A percentile compares a stretch with the other conserved stretches of the same genome.
Evolutionary conservation across 1,284 basidiomycete genomes (phyloP).

Genomic region (Cryptococcus hybrid): DNA sequence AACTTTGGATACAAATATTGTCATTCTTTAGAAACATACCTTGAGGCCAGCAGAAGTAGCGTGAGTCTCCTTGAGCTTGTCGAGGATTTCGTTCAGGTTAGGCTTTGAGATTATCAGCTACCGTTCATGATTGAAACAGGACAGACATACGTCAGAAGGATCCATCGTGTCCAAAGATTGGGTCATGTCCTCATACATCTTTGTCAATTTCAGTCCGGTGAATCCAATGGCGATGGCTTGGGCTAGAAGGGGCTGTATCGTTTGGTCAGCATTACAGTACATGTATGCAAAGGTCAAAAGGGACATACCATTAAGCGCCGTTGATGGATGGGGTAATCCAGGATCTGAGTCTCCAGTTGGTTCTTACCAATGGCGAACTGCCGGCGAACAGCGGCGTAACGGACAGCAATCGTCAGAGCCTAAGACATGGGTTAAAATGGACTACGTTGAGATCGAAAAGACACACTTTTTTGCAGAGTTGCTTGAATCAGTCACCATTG

Average conservation of each 20-base stretch:
- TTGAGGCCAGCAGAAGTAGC: conserved; percentile 58
- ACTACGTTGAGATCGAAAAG: background rate
- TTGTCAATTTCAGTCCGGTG: conserved; percentile 52
- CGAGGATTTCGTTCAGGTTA: conserved; percentile 45
- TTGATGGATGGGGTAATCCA: conserved; percentile 62
- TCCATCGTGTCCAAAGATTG: conserved; percentile 56
- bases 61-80: conserved; percentile 60
- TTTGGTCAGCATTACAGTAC: background rate
- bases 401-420: conserved; percentile 57
- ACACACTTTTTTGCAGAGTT: conserved; percentile 56
- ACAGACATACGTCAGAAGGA: conserved; percentile 47
- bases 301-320: conserved; percentile 53
- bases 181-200: conserved; percentile 53
- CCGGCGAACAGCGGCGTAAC: conserved; percentile 58
- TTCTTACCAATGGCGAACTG: conserved; percentile 56
- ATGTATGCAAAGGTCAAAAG: background rate
- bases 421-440: conserved; percentile 13
- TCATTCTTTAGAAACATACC: background rate
- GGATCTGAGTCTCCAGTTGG: conserved; percentile 55
- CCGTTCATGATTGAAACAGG: background rate
- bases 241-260: conserved; percentile 53
- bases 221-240: conserved; percentile 59
- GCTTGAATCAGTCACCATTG: conserved; percentile 58
- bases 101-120: conserved; percentile 21
- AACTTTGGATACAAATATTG: background rate